Evolutionary conservation across 2,329 filamentous ascomycete genomes (phyloP).

Genomic region (Colletotrichum eremochloae): DNA sequence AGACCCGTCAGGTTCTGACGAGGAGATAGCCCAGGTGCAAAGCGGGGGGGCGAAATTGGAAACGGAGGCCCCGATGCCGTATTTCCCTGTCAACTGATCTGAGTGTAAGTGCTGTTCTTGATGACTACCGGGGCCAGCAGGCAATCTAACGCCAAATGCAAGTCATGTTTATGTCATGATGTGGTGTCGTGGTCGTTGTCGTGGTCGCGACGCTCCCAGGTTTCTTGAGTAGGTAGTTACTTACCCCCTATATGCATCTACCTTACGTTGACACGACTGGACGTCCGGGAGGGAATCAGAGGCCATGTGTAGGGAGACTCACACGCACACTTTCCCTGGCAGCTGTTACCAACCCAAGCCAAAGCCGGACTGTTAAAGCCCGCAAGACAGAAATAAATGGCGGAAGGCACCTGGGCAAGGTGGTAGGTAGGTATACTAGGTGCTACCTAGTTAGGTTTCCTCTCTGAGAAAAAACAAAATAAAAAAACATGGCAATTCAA

Average conservation of each 20-base stretch:
- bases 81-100: not conserved
- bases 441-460: not conserved
- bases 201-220: not conserved
- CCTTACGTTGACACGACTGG: not conserved
- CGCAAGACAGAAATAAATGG: not conserved
- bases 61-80: not conserved
- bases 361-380: conserved; percentile 17
- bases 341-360: conserved; percentile 24
- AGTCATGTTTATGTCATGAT: not conserved
- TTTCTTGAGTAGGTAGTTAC: not conserved
- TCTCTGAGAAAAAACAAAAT: not conserved
- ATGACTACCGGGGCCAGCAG: too few species aligned
- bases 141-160: too few species aligned
- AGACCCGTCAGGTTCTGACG: not conserved
- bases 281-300: conserved; percentile 8
- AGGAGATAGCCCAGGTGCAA: not conserved
- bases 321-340: conserved; percentile 19
- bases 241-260: not conserved
- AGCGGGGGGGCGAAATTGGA: not conserved
- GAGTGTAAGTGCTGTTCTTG: not conserved
- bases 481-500: not conserved
- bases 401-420: too few species aligned
- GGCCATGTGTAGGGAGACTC: conserved; percentile 29
- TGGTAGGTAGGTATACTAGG: not conserved
- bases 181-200: not conserved